Evolutionary conservation across 139 green algal species (phyloP).

Genomic region (Tetratostichococcus sp.): DNA sequence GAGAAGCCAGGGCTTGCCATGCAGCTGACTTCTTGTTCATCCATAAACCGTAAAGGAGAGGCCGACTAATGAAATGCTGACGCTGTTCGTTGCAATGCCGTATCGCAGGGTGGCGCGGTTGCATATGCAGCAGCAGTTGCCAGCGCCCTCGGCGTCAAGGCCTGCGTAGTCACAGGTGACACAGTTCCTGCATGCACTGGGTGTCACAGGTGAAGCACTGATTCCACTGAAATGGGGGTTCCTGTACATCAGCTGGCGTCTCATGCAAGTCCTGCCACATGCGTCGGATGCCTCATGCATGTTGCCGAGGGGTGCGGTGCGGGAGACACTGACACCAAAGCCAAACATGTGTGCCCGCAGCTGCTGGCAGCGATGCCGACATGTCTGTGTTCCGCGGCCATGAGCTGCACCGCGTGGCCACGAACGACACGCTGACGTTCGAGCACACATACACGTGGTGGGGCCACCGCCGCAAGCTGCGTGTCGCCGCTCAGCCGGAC

Average conservation of each 20-base stretch:
- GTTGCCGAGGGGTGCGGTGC: too few relatives aligned
- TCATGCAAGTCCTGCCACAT: too few relatives aligned
- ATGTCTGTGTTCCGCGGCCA: conserved; percentile 53
- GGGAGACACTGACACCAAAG: too few relatives aligned
- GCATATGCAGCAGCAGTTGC: conserved; percentile 67
- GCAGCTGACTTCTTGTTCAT: not conserved
- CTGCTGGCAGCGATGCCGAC: conserved; percentile 57
- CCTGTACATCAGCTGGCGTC: not conserved
- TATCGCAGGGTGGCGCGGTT: conserved; percentile 72
- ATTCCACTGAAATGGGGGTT: not conserved
- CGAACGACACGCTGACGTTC: conserved; percentile 67
- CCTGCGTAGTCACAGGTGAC: conserved; percentile 62
- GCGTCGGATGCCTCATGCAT: too few relatives aligned
- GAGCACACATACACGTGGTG: conserved; percentile 82
- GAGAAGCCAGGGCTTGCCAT: too few relatives aligned
- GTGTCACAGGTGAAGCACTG: not conserved
- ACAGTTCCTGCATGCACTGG: not conserved
- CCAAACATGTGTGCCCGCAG: conserved; percentile 12
- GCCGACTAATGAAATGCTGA: too few relatives aligned
- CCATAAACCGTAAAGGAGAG: too few relatives aligned
- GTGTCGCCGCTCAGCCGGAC: conserved; percentile 64
- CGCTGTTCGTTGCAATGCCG: too few relatives aligned
- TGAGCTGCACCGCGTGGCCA: conserved; percentile 51
- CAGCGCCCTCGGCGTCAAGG: conserved; percentile 36
- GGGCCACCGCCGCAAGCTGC: conserved; percentile 62